Percentiles rank a stretch among this genome's conserved stretches.
phyloP scores from a whole-genome alignment of 2,329 filamentous ascomycete species.

The Penicillium sp. region DNA sequence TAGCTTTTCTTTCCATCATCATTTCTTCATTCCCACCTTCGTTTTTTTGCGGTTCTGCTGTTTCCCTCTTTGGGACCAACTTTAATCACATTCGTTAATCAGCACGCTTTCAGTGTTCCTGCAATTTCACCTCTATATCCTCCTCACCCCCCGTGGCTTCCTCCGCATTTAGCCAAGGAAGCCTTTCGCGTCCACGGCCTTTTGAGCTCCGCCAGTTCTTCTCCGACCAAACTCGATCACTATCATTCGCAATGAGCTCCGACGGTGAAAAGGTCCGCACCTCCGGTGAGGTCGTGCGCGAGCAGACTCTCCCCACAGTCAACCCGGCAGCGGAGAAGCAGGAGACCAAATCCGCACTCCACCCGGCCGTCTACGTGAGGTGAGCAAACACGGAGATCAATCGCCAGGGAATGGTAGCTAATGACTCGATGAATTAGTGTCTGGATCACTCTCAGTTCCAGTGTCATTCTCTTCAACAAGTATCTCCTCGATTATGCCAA shows the following conservation, averaged over 20 bases:
- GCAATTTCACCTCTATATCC: slow-evolving; percentile 17
- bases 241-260: slow-evolving; percentile 54
- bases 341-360: slow-evolving; percentile 65
- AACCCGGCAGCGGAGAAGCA: slow-evolving; percentile 75
- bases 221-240: slow-evolving; percentile 38
- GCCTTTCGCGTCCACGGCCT: slow-evolving; percentile 46
- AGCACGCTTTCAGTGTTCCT: slow-evolving; percentile 17
- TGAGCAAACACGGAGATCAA: slow-evolving; percentile 34
- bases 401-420: not conserved
- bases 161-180: slow-evolving; percentile 45
- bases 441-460: slow-evolving; percentile 91
- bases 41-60: slow-evolving; percentile 10
- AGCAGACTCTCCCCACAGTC: slow-evolving; percentile 70
- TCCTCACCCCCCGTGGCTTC: slow-evolving; percentile 42
- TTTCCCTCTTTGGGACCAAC: slow-evolving; percentile 21
- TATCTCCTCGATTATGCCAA: slow-evolving; percentile 80
- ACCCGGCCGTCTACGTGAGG: slow-evolving; percentile 83
- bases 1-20: slow-evolving; percentile 23
- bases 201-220: slow-evolving; percentile 52
- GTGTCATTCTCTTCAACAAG: slow-evolving; percentile 99
- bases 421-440: slow-evolving; percentile 54
- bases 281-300: slow-evolving; percentile 66
- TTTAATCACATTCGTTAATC: slow-evolving; percentile 30
- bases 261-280: slow-evolving; percentile 80
- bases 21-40: slow-evolving; percentile 26